These are phyloP conservation scores for Aspergillus proliferans DNA, from an alignment of 2,329 filamentous ascomycete genomes.

Conservation along the genomic window DNA sequence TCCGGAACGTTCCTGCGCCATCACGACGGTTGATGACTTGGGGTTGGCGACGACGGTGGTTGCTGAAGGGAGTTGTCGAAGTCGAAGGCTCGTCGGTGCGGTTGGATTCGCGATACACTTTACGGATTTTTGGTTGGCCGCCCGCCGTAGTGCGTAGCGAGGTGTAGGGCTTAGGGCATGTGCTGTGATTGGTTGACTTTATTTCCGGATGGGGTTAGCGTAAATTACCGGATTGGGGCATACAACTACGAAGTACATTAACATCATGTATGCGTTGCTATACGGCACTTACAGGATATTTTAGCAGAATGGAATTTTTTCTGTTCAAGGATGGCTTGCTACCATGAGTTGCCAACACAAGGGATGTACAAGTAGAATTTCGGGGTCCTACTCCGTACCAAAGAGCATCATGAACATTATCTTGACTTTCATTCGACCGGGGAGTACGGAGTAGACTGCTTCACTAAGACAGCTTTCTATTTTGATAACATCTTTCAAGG, in stretches of 20 bases:
- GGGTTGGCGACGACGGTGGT: constrained; percentile 30
- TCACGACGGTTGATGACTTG: constrained; percentile 37
- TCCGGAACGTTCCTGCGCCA: constrained; percentile 48
- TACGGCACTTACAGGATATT: no score
- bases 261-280: no score
- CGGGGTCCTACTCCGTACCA: no score
- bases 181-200: constrained; percentile 12
- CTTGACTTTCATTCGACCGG: no score
- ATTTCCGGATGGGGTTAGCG: background rate
- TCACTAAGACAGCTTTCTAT: no score
- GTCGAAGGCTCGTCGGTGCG: constrained; percentile 18
- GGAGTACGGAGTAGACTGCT: no score
- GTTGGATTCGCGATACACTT: constrained; percentile 18
- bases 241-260: background rate
- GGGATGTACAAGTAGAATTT: no score
- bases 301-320: no score
- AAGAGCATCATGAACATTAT: no score
- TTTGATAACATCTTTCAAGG: no score
- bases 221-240: background rate
- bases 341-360: no score
- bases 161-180: constrained; percentile 33
- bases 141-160: constrained; percentile 29
- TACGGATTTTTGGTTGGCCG: constrained; percentile 28
- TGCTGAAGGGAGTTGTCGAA: constrained; percentile 25
- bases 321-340: no score